Conservation (phyloP, 768 basidiomycete genomes). For the Pleurotus citrinopileatus region DNA sequence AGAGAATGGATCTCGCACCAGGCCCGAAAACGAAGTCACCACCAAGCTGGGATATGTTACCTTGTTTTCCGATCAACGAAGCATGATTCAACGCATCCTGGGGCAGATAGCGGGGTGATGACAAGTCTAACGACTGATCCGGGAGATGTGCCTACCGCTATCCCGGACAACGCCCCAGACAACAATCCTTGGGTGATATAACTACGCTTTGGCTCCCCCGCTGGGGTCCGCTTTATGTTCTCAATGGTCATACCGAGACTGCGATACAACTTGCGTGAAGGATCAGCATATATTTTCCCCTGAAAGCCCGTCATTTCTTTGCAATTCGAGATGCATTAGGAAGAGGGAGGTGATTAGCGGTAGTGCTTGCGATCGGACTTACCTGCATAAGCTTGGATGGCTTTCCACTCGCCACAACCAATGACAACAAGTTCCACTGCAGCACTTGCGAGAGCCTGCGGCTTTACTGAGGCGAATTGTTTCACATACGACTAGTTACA, state of each 20-base stretch:
- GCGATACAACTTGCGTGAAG: constrained; percentile 54
- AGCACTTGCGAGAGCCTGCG: constrained; percentile 37
- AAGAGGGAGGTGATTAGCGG: neutral
- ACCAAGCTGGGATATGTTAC: constrained; percentile 58
- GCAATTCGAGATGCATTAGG: neutral
- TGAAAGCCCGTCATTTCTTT: constrained; percentile 44
- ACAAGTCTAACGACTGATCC: too few relatives aligned
- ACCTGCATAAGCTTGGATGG: constrained; percentile 51
- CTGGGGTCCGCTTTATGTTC: constrained; percentile 40
- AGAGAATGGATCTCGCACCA: constrained; percentile 29
- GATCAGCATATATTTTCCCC: constrained; percentile 62
- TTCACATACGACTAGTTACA: constrained; percentile 42
- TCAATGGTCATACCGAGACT: constrained; percentile 60
- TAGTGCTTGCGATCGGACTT: constrained; percentile 5
- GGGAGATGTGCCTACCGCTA: too few relatives aligned
- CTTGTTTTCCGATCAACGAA: constrained; percentile 54
- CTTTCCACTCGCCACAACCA: constrained; percentile 58
- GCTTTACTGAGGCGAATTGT: constrained; percentile 39
- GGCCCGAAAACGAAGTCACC: constrained; percentile 64
- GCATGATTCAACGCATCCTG: constrained; percentile 21
- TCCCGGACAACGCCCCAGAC: constrained; percentile 33
- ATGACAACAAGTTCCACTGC: constrained; percentile 43
- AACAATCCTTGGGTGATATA: constrained; percentile 37
- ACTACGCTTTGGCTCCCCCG: constrained; percentile 39
- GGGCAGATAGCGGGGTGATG: neutral